Evolutionary conservation across 495 filamentous ascomycete genomes (phyloP), one percentile per base, ranked within the genome.

Genomic region (Annulohypoxylon maeteangense): DNA sequence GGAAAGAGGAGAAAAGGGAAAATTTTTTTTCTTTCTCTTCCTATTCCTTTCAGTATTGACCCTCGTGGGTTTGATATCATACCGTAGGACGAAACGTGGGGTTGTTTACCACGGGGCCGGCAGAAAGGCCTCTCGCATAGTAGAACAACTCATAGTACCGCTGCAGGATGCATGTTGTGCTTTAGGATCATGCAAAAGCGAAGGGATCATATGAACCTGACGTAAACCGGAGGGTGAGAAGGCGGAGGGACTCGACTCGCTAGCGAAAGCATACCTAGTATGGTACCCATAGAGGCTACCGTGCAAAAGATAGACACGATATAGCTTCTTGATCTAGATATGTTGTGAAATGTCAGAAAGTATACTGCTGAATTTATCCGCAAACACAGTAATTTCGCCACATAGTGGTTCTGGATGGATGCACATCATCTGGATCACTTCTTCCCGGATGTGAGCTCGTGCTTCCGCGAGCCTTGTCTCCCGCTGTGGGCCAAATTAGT

Each of bases 401-500:
- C 68, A 69, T 61, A 65, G 72, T 63, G 62, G 67, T 56, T 68
- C 72, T 74, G 50, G 67, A 75, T 74, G 50, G 67, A 75, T 72
- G 72, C 68, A 72, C 65, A 75, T 75, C 72, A 75, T 71, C 72
- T 72, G 68, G 72, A 71, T 75, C 63, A 67, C 72, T 66, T 62
- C 68, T 72, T 36, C 38, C 72, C 72, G 72, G 72, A 71, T 71
- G 72, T 70, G 64, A 67, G 68, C 10, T 75, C 29, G 47, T 75
- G 72, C 72, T 72, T 75, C 72, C 72, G 72, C 72, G 72, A 72
- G 72, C 62, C 72, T 71, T 75, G 72, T 71, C 68, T 75, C 68
- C 72, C 72, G 68, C 68, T 72, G 68, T 75, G 68, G 68, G 72
- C 65, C 68, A 51, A 65, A 67, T 75, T 75, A 66, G 60, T 48